Percentiles rank a stretch among this genome's conserved stretches.
These are phyloP conservation scores for Schizosaccharomyces japonicus DNA, from an alignment of 805 yeast genomes.

Conservation along the genomic window DNA sequence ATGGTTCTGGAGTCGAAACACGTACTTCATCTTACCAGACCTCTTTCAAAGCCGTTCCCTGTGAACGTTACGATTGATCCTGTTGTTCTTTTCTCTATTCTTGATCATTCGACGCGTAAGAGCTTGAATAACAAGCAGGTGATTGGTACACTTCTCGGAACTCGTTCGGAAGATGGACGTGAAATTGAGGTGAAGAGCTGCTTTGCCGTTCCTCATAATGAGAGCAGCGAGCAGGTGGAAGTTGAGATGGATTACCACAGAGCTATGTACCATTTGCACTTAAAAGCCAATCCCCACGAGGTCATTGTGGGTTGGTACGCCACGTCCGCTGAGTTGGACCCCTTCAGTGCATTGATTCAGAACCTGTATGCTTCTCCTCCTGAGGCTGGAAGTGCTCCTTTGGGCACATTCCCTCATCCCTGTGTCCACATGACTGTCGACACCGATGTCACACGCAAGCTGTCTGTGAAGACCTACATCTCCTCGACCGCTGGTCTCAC, in stretches of 20 bases:
- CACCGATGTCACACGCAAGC: conserved; percentile 26
- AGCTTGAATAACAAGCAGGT: conserved; percentile 33
- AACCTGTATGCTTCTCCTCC: conserved; percentile 42
- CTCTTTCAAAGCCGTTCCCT: conserved; percentile 6
- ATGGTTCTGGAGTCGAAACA: conserved; percentile 2
- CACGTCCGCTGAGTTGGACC: conserved; percentile 34
- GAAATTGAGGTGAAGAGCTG: conserved; percentile 51
- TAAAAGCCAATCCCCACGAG: conserved; percentile 56
- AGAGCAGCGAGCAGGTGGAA: conserved; percentile 48
- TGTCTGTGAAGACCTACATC: conserved; percentile 46
- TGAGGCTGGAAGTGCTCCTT: conserved; percentile 15
- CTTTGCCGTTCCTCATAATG: conserved; percentile 60
- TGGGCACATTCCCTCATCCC: conserved; percentile 49
- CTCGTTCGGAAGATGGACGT: conserved; percentile 61
- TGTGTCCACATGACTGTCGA: conserved; percentile 60
- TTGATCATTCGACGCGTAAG: conserved; percentile 43
- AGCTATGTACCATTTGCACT: conserved; percentile 43
- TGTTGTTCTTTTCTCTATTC: conserved; percentile 42
- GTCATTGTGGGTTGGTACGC: conserved; percentile 61
- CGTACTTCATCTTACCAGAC: neutral
- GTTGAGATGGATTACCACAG: conserved; percentile 58
- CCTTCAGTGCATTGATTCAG: conserved; percentile 53
- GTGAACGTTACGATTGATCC: conserved; percentile 12
- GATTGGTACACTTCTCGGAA: conserved; percentile 63
- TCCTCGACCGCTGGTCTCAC: conserved; percentile 48